Evolutionary conservation across 169 alveolate genomes (phyloP).

Genomic region (Cardiosporidium cionae): DNA sequence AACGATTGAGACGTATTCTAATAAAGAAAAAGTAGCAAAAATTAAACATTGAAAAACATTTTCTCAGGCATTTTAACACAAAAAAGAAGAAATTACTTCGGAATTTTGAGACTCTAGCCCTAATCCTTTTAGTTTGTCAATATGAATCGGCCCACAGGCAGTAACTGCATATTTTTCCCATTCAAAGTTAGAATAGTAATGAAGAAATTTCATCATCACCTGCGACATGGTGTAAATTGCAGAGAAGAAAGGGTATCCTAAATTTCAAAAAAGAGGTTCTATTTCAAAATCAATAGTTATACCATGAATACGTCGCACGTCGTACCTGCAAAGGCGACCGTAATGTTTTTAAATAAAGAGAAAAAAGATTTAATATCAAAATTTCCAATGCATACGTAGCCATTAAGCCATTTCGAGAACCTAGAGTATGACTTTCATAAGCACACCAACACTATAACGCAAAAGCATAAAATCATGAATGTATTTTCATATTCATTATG

Average conservation of each 20-base stretch:
- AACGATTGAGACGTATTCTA: no score
- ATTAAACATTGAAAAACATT: no score
- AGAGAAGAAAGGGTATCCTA: background rate
- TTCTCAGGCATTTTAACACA: no score
- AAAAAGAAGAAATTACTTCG: no score
- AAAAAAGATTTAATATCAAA: conserved; percentile 26
- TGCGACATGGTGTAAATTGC: background rate
- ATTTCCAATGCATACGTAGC: conserved; percentile 37
- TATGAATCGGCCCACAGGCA: conserved; percentile 31
- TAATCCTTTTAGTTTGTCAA: background rate
- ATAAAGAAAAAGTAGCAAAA: no score
- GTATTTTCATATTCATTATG: no score
- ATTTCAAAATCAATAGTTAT: no score
- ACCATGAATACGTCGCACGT: background rate
- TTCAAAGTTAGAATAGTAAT: conserved; percentile 23
- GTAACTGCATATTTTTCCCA: conserved; percentile 38
- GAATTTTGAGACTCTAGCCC: no score
- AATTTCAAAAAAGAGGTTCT: no score
- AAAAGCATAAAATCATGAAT: no score
- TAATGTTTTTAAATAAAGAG: background rate
- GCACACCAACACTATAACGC: conserved; percentile 37
- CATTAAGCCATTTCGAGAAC: conserved; percentile 33
- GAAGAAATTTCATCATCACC: conserved; percentile 19
- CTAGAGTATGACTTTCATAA: conserved; percentile 36
- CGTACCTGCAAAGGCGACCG: conserved; percentile 4